phyloP scores from a whole-genome alignment of 768 basidiomycete species.

The Coprinopsis cinerea region DNA sequence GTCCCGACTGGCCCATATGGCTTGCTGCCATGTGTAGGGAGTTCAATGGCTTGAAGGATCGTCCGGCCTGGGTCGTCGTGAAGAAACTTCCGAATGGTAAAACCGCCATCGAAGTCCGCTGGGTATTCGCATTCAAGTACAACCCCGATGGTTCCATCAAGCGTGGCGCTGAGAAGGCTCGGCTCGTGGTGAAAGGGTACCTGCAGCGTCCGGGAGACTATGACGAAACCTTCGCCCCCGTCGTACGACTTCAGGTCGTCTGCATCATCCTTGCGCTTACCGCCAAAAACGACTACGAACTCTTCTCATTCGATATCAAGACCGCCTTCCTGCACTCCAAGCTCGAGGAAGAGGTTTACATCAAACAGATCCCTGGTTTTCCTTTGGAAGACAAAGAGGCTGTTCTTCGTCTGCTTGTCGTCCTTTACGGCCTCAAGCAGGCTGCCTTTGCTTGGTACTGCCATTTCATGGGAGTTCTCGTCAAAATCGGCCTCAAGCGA shows the following conservation, averaged over 20 bases:
- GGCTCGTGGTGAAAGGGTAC: conserved; percentile 35
- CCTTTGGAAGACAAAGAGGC: too few relatives aligned
- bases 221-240: conserved; percentile 26
- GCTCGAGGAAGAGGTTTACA: conserved; percentile 11
- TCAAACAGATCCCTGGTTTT: conserved; percentile 9
- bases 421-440: too few relatives aligned
- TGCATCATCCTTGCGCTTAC: conserved; percentile 19
- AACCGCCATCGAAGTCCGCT: neutral
- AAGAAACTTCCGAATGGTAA: conserved; percentile 7
- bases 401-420: too few relatives aligned
- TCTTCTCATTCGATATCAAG: conserved; percentile 15
- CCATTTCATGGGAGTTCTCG: too few relatives aligned
- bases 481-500: too few relatives aligned
- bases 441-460: too few relatives aligned
- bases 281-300: conserved; percentile 10
- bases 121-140: conserved; percentile 8
- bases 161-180: conserved; percentile 18
- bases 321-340: conserved; percentile 18
- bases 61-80: conserved; percentile 22
- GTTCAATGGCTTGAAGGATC: conserved; percentile 12
- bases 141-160: neutral
- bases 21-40: conserved; percentile 20
- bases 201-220: conserved; percentile 32
- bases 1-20: conserved; percentile 15
- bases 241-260: conserved; percentile 19